phyloP scores from a whole-genome alignment of 768 basidiomycete species.

The Lactifluus volemus region DNA sequence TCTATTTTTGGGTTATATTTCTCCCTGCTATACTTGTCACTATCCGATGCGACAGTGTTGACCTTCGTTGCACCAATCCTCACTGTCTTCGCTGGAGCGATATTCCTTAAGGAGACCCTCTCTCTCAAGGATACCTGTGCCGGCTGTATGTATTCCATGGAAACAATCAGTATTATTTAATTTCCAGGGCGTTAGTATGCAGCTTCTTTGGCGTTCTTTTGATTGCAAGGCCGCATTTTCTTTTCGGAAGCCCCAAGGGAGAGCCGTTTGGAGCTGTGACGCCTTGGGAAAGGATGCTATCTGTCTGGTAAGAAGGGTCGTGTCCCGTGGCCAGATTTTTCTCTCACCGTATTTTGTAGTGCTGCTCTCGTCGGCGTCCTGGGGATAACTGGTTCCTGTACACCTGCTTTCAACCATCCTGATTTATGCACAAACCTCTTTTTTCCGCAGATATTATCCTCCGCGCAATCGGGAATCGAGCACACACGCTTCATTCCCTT shows the following conservation, averaged over 20 bases:
- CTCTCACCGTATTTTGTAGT: slow-evolving; percentile 26
- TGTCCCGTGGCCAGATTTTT: not conserved
- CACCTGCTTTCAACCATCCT: slow-evolving; percentile 22
- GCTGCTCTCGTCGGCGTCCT: slow-evolving; percentile 55
- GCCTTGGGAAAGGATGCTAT: slow-evolving; percentile 40
- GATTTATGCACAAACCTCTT: not conserved
- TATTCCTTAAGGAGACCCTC: slow-evolving; percentile 55
- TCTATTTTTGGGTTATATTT: slow-evolving; percentile 64
- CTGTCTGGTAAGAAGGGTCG: slow-evolving; percentile 40
- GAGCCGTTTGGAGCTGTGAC: slow-evolving; percentile 14
- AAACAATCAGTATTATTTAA: not conserved
- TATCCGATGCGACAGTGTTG: slow-evolving; percentile 72
- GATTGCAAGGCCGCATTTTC: slow-evolving; percentile 66
- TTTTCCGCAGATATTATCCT: slow-evolving; percentile 36
- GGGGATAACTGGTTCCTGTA: slow-evolving; percentile 61
- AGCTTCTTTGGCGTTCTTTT: slow-evolving; percentile 72
- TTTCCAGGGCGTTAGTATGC: slow-evolving; percentile 32
- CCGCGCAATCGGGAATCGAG: slow-evolving; percentile 66
- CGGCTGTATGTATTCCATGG: slow-evolving; percentile 29
- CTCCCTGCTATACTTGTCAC: slow-evolving; percentile 62
- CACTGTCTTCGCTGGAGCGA: slow-evolving; percentile 51
- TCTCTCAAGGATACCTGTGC: slow-evolving; percentile 47
- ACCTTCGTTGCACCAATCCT: slow-evolving; percentile 65
- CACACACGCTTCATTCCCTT: slow-evolving; percentile 66
- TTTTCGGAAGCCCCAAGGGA: slow-evolving; percentile 46